A percentile compares a stretch with the other conserved stretches of the same genome.
These are phyloP conservation scores for Rhodotorula glutinis DNA, from an alignment of 1,284 basidiomycete genomes.

Conservation along the genomic window DNA sequence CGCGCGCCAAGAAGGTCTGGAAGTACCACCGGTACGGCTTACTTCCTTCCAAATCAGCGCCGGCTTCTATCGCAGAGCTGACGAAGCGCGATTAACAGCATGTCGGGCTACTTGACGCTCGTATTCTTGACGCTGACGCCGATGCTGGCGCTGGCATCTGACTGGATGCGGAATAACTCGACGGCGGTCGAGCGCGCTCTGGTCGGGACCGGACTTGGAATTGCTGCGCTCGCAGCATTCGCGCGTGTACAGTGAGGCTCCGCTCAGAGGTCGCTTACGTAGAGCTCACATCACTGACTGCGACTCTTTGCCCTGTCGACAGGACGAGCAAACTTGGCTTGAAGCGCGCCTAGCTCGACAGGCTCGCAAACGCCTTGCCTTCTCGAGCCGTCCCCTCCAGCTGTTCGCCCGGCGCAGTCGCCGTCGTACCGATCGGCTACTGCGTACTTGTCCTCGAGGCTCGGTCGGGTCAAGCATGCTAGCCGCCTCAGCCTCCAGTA, in stretches of 20 bases:
- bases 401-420: no score
- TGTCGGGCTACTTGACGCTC: conserved; percentile 40
- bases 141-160: conserved; percentile 34
- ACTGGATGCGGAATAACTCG: conserved; percentile 38
- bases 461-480: no score
- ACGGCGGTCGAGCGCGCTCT: conserved; percentile 10
- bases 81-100: neutral
- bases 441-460: no score
- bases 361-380: no score
- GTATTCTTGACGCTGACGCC: conserved; percentile 35
- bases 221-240: conserved; percentile 17
- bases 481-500: no score
- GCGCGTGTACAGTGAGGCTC: conserved; percentile 16
- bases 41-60: neutral
- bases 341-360: neutral
- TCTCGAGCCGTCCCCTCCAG: neutral
- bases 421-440: no score
- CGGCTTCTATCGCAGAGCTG: neutral
- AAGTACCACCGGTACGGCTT: conserved; percentile 40
- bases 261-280: no score
- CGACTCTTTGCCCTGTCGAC: neutral
- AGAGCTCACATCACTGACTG: neutral
- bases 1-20: conserved; percentile 35
- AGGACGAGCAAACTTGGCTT: conserved; percentile 18
- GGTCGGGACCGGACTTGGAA: conserved; percentile 28